Evolutionary conservation across 2,329 filamentous ascomycete genomes (phyloP).

Genomic region (Metarhizium album): DNA sequence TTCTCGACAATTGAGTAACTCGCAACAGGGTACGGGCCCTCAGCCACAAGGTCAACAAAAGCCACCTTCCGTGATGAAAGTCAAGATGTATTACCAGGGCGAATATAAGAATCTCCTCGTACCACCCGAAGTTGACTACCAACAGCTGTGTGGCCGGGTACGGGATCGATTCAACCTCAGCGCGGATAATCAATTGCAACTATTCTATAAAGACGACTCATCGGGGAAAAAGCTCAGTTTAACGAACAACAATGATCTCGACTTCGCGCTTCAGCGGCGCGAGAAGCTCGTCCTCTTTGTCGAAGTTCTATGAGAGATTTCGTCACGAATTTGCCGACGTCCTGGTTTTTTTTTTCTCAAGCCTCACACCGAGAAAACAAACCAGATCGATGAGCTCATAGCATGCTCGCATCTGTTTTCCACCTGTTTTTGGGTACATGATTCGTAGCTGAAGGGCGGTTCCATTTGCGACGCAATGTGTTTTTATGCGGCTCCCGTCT

Average conservation of each 20-base stretch:
- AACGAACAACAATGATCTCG: constrained; percentile 70
- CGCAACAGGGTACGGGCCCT: constrained; percentile 18
- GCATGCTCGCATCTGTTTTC: neutral
- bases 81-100: constrained; percentile 89
- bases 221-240: constrained; percentile 65
- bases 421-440: constrained; percentile 13
- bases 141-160: constrained; percentile 73
- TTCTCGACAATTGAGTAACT: constrained; percentile 34
- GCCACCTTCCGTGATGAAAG: constrained; percentile 76
- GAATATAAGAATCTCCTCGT: constrained; percentile 89
- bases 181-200: constrained; percentile 56
- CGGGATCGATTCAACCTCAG: constrained; percentile 70
- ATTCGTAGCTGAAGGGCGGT: constrained; percentile 18
- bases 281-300: constrained; percentile 77
- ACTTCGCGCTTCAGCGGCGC: constrained; percentile 70
- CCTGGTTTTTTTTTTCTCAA: no score
- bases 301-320: constrained; percentile 34
- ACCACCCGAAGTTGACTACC: constrained; percentile 66
- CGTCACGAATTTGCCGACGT: neutral
- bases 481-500: neutral
- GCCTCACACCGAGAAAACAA: neutral
- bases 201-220: constrained; percentile 80
- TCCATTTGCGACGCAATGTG: constrained; percentile 14
- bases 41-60: constrained; percentile 21
- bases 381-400: neutral